Percentiles rank a stretch among this genome's conserved stretches.
Evolutionary conservation across 495 filamentous ascomycete genomes (phyloP).

Genomic region (Pyrenopolyporus hunteri): DNA sequence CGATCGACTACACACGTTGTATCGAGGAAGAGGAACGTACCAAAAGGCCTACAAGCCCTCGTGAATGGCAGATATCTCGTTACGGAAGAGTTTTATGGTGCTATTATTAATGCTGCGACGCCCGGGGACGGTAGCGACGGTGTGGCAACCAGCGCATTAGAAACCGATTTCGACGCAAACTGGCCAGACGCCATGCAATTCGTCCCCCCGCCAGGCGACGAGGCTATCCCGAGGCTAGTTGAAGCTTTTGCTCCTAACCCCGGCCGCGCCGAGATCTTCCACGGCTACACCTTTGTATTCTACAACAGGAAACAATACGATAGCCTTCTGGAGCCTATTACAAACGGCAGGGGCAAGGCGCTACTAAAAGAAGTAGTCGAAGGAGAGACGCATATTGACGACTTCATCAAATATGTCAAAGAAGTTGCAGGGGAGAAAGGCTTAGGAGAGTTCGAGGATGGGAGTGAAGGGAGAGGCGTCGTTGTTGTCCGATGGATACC

Average conservation of each 20-base stretch:
- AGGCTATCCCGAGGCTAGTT: slow-evolving; percentile 66
- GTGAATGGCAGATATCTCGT: slow-evolving; percentile 85
- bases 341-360: slow-evolving; percentile 82
- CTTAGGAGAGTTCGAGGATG: slow-evolving; percentile 64
- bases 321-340: slow-evolving; percentile 73
- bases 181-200: slow-evolving; percentile 79
- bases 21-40: slow-evolving; percentile 85
- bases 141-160: slow-evolving; percentile 65
- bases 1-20: slow-evolving; percentile 84
- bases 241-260: slow-evolving; percentile 73
- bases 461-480: slow-evolving; percentile 69
- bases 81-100: slow-evolving; percentile 69
- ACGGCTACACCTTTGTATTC: slow-evolving; percentile 89
- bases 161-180: slow-evolving; percentile 77
- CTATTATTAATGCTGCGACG: slow-evolving; percentile 74
- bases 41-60: slow-evolving; percentile 85
- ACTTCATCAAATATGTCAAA: slow-evolving; percentile 79
- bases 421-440: slow-evolving; percentile 75
- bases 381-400: slow-evolving; percentile 72
- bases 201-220: slow-evolving; percentile 76
- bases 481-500: slow-evolving; percentile 79
- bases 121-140: slow-evolving; percentile 61
- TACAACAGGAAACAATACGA: slow-evolving; percentile 80
- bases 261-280: slow-evolving; percentile 72
- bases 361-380: slow-evolving; percentile 65